Conservation (phyloP, 495 filamentous ascomycete genomes). For the Immersiella caudata region DNA sequence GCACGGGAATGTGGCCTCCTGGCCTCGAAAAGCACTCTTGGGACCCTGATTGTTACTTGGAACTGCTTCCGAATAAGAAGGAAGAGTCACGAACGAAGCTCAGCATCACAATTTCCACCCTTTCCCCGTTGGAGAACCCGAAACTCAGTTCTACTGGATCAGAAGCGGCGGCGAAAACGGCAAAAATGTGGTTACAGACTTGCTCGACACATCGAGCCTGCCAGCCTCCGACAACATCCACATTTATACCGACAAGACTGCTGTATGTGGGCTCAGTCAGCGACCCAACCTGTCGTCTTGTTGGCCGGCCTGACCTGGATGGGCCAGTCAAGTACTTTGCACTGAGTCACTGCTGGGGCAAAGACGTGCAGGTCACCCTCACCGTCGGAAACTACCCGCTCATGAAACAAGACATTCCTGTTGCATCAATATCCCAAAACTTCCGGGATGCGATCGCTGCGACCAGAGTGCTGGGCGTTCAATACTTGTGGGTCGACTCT, state of each 20-base stretch:
- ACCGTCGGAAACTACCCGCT: not conserved
- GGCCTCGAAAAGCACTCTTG: not conserved
- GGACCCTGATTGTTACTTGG: not conserved
- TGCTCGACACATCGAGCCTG: not conserved
- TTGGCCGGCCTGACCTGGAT: not conserved
- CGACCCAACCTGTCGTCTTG: not conserved
- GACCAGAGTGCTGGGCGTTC: not conserved
- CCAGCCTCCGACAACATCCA: not conserved
- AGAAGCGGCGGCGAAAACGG: not conserved
- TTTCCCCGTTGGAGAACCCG: not conserved
- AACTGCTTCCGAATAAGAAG: not conserved
- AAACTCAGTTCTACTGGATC: not conserved
- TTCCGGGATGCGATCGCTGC: conserved; percentile 14
- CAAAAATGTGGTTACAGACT: not conserved
- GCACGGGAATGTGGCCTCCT: not conserved
- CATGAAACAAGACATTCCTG: not conserved
- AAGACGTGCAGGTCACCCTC: not conserved
- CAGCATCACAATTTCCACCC: not conserved
- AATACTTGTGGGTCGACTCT: conserved; percentile 15
- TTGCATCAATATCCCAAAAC: not conserved
- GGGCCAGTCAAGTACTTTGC: not conserved
- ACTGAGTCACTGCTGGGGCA: conserved; percentile 16
- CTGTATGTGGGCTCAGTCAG: not conserved
- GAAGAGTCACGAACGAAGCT: not conserved
- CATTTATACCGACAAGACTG: not conserved